Conservation (phyloP, 768 basidiomycete genomes). For the Boletus sp. region DNA sequence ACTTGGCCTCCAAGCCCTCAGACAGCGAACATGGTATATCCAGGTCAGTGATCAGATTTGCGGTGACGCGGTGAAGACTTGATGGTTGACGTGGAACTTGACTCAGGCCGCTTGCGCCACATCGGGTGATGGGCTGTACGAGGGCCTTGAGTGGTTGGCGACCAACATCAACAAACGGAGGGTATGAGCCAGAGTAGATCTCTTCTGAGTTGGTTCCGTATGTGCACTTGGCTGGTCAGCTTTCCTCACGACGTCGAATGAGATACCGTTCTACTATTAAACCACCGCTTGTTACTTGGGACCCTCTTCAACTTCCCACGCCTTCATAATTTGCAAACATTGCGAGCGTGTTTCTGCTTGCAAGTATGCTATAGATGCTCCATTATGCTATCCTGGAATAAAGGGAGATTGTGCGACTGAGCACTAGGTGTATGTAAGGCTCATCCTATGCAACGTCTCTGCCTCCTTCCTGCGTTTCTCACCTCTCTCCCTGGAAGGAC, state of each 20-base stretch:
- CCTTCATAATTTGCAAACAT: constrained; percentile 4
- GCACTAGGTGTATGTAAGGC: constrained; percentile 15
- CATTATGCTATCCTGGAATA: constrained; percentile 5
- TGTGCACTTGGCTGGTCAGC: constrained; percentile 52
- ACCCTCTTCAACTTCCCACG: constrained; percentile 23
- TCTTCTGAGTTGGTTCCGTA: constrained; percentile 39
- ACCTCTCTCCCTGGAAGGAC: constrained; percentile 56
- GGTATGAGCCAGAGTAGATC: constrained; percentile 45
- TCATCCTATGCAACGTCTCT: constrained; percentile 66
- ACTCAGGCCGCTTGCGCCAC: constrained; percentile 93
- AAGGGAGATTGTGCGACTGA: constrained; percentile 2
- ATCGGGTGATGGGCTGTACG: constrained; percentile 97
- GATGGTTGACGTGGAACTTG: constrained; percentile 15
- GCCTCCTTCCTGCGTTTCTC: constrained; percentile 76
- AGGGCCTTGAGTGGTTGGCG: constrained; percentile 96
- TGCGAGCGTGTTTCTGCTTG: constrained; percentile 6
- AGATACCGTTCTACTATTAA: constrained; percentile 44
- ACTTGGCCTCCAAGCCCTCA: constrained; percentile 94
- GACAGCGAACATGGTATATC: constrained; percentile 98
- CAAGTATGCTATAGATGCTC: constrained; percentile 20
- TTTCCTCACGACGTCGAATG: constrained; percentile 58
- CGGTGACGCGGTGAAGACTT: background rate
- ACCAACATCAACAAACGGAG: constrained; percentile 81
- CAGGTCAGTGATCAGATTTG: constrained; percentile 52
- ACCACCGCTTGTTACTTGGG: constrained; percentile 32